Evolutionary conservation across 108 stramenopile genomes (phyloP).

Genomic region (Fragilariopsis cylindrus): DNA sequence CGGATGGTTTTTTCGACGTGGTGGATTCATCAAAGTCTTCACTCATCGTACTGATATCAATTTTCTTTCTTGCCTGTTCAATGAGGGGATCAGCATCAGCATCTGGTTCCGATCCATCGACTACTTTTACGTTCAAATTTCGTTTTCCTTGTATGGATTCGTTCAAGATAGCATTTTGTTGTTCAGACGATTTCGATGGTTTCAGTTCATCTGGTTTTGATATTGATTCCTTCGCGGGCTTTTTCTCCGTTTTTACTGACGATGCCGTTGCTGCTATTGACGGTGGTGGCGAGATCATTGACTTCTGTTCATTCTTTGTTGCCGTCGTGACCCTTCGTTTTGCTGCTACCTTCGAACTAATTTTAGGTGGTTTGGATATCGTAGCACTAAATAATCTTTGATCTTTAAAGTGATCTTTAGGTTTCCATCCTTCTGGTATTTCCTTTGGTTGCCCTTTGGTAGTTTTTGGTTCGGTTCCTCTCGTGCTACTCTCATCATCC

Average conservation of each 20-base stretch:
- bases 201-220: background rate
- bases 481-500: background rate
- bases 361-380: conserved; percentile 23
- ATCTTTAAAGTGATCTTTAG: conserved; percentile 17
- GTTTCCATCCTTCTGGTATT: conserved; percentile 11
- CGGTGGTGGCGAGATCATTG: background rate
- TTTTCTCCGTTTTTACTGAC: background rate
- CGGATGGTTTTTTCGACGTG: conserved; percentile 16
- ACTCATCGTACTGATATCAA: background rate
- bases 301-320: background rate
- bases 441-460: background rate
- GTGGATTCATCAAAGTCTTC: conserved; percentile 11
- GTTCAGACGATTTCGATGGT: background rate
- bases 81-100: background rate
- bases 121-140: conserved; percentile 2
- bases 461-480: background rate
- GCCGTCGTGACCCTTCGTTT: background rate
- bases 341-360: background rate
- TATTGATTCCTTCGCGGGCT: background rate
- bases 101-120: conserved; percentile 6
- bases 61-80: background rate
- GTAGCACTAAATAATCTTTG: conserved; percentile 21
- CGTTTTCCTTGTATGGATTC: conserved; percentile 8
- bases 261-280: background rate
- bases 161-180: background rate